Conservation (phyloP, 148 eudicot species). For the Camellia lanceoleosa region DNA sequence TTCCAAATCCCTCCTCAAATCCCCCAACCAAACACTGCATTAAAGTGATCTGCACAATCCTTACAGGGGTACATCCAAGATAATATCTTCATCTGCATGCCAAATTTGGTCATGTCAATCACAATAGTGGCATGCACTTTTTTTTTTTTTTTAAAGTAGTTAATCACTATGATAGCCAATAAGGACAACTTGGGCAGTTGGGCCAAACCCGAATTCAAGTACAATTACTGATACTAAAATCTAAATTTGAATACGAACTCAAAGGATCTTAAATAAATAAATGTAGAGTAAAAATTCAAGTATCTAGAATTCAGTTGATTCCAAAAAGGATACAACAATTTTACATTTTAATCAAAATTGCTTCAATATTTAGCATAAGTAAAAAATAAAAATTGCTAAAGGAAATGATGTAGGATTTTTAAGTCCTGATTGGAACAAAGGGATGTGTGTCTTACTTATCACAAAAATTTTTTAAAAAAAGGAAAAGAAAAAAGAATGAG, state of each 20-base stretch:
- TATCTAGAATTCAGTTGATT: neutral
- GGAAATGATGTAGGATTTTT: no score
- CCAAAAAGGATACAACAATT: neutral
- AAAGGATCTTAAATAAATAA: neutral
- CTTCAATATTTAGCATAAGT: neutral
- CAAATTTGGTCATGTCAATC: neutral
- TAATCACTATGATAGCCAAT: neutral
- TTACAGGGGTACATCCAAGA: conserved; percentile 6
- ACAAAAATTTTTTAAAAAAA: neutral
- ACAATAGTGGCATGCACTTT: neutral
- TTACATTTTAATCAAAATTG: no score
- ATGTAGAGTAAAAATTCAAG: neutral
- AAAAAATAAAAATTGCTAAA: conserved; percentile 21
- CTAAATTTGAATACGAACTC: neutral
- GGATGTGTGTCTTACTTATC: no score
- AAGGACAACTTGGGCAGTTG: neutral
- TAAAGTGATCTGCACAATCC: conserved; percentile 8
- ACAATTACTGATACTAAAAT: neutral
- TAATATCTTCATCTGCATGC: neutral
- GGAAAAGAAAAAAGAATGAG: neutral
- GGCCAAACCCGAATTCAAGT: neutral
- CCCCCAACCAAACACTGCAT: neutral
- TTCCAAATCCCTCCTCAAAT: no score
- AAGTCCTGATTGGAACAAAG: no score
- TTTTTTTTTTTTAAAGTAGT: no score